Evolutionary conservation across 2,329 filamentous ascomycete genomes (phyloP).

Genomic region (Cadophora gregata): DNA sequence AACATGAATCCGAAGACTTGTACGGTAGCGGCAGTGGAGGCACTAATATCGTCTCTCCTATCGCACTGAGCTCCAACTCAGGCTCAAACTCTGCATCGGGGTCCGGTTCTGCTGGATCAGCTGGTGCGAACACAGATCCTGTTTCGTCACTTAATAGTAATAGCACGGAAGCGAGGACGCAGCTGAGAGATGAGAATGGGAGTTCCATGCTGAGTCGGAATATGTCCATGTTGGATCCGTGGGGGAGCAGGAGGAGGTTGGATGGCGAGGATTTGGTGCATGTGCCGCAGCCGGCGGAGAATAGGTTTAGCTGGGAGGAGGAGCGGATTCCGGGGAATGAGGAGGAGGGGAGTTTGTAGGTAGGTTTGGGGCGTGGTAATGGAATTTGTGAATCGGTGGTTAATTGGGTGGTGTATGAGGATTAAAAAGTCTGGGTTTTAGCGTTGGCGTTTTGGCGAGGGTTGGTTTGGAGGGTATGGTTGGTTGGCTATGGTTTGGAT

Average conservation of each 20-base stretch:
- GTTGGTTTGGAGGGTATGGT: not conserved
- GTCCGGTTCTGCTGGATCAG: not conserved
- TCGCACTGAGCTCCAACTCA: not conserved
- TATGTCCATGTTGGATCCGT: slow-evolving; percentile 28
- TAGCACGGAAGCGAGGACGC: slow-evolving; percentile 15
- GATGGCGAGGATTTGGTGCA: slow-evolving; percentile 38
- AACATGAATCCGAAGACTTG: slow-evolving; percentile 53
- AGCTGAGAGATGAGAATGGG: slow-evolving; percentile 17
- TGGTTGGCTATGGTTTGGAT: too few species aligned
- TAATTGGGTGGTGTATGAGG: not conserved
- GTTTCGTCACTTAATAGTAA: slow-evolving; percentile 10
- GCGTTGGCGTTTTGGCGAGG: not conserved
- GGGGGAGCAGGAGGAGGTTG: slow-evolving; percentile 31
- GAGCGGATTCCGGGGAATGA: slow-evolving; percentile 32
- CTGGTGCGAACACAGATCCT: slow-evolving; percentile 8
- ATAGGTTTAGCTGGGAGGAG: slow-evolving; percentile 39
- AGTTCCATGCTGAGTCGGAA: not conserved
- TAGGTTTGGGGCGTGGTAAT: too few species aligned
- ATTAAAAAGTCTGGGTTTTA: not conserved
- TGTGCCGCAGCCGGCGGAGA: slow-evolving; percentile 37
- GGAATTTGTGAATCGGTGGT: not conserved
- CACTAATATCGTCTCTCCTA: slow-evolving; percentile 14
- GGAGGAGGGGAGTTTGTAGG: slow-evolving; percentile 17
- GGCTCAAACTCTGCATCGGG: not conserved
- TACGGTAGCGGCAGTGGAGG: slow-evolving; percentile 23